phyloP scores from a whole-genome alignment of 2,329 filamentous ascomycete genomes.

The Botrytis deweyae region DNA sequence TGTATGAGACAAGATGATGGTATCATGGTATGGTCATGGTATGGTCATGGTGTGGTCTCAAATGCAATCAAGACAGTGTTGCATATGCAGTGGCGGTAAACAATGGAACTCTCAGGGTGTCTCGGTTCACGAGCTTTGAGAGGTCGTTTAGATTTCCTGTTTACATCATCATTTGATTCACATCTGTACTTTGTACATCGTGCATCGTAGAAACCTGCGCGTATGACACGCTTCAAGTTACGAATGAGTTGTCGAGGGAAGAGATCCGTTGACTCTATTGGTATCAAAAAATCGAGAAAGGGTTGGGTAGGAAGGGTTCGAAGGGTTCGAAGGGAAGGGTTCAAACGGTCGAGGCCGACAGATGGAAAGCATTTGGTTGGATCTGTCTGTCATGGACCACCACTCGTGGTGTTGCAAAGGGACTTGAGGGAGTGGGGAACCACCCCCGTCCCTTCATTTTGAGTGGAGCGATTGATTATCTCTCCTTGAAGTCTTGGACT shows the following conservation, averaged over 20 bases:
- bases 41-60: neutral
- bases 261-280: neutral
- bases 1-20: neutral
- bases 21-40: neutral
- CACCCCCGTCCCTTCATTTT: neutral
- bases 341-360: neutral
- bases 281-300: neutral
- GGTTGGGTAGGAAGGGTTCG: neutral
- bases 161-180: neutral
- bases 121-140: neutral
- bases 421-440: neutral
- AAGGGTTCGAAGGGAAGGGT: neutral
- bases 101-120: slow-evolving; percentile 7
- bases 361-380: neutral
- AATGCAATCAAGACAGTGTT: neutral
- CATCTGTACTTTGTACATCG: neutral
- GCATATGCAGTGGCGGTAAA: slow-evolving; percentile 19
- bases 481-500: neutral
- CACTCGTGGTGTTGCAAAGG: neutral
- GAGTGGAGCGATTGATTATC: neutral
- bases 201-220: neutral
- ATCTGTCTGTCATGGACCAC: neutral
- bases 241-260: neutral
- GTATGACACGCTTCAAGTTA: neutral
- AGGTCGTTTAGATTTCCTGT: neutral